Evolutionary conservation across 208 protist genomes (phyloP).

Genomic region (Acanthamoeba triangularis): DNA sequence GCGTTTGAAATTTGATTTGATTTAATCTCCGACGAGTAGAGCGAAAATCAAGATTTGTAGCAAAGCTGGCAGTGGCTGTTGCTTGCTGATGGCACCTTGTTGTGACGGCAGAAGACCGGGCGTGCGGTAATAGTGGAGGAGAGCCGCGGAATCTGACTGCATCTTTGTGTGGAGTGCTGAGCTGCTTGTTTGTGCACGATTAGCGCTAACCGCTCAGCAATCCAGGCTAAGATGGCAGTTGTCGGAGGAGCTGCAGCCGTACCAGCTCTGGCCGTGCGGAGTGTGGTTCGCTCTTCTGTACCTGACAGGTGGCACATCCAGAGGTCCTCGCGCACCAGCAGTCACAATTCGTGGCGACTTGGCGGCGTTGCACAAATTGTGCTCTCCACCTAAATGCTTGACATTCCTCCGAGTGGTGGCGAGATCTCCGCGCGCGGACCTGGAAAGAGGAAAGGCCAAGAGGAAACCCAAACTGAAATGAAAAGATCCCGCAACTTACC

Average conservation of each 20-base stretch:
- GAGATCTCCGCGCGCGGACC: no score
- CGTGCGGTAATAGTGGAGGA: slow-evolving; percentile 62
- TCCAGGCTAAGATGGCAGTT: not conserved
- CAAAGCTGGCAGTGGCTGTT: not conserved
- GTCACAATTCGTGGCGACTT: not conserved
- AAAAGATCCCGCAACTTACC: no score
- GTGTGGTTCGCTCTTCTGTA: not conserved
- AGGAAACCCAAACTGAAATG: no score
- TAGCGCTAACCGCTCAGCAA: no score
- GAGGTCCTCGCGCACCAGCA: not conserved
- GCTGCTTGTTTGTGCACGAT: not conserved
- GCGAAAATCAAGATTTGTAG: not conserved
- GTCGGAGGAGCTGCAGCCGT: no score
- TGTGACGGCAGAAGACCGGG: slow-evolving; percentile 72
- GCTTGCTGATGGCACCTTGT: not conserved
- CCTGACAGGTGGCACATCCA: no score
- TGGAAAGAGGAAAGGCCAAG: no score
- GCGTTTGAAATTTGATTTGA: not conserved
- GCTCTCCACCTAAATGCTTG: not conserved
- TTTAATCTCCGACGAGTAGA: not conserved
- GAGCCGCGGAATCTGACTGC: not conserved
- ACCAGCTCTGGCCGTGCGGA: not conserved
- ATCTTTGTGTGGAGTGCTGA: not conserved
- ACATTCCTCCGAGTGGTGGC: no score
- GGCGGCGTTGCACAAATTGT: not conserved